phyloP scores from a whole-genome alignment of 805 yeast genomes.

The Kuraishia piskuri region DNA sequence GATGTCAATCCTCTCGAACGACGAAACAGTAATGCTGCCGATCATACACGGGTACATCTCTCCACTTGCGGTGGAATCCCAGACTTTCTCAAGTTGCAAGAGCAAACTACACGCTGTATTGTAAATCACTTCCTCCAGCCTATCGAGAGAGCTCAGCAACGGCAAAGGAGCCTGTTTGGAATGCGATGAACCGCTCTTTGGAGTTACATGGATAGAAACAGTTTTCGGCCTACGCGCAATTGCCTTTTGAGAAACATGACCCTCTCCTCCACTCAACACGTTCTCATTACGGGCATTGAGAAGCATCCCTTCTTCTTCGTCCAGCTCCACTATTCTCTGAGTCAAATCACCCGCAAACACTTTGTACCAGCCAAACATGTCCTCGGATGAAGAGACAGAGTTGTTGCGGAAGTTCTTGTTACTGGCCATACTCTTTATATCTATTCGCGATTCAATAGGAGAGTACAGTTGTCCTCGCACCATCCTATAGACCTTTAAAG shows the following conservation, averaged over 20 bases:
- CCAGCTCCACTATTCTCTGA: conserved; percentile 63
- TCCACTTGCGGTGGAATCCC: conserved; percentile 16
- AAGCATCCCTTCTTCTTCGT: conserved; percentile 42
- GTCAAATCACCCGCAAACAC: conserved; percentile 77
- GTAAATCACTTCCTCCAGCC: conserved; percentile 20
- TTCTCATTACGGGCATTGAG: neutral
- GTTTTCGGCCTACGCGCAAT: conserved; percentile 45
- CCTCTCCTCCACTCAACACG: conserved; percentile 16
- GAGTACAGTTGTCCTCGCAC: conserved; percentile 53
- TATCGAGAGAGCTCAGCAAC: conserved; percentile 26
- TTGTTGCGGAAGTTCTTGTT: conserved; percentile 67
- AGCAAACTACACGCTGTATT: conserved; percentile 13
- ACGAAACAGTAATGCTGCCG: conserved; percentile 43
- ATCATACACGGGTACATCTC: conserved; percentile 39
- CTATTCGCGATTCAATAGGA: conserved; percentile 50
- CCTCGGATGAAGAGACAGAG: conserved; percentile 42
- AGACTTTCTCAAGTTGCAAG: conserved; percentile 13
- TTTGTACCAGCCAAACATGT: conserved; percentile 68
- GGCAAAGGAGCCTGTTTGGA: conserved; percentile 35
- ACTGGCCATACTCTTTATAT: conserved; percentile 81
- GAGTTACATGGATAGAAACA: conserved; percentile 29
- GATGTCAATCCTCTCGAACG: conserved; percentile 35
- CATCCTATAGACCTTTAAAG: conserved; percentile 47
- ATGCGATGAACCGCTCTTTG: conserved; percentile 15
- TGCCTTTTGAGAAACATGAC: neutral